Percentiles rank a stretch among this genome's conserved stretches.
Conservation (phyloP, 2,329 filamentous ascomycete genomes). For the Lecanicillium sp. region DNA sequence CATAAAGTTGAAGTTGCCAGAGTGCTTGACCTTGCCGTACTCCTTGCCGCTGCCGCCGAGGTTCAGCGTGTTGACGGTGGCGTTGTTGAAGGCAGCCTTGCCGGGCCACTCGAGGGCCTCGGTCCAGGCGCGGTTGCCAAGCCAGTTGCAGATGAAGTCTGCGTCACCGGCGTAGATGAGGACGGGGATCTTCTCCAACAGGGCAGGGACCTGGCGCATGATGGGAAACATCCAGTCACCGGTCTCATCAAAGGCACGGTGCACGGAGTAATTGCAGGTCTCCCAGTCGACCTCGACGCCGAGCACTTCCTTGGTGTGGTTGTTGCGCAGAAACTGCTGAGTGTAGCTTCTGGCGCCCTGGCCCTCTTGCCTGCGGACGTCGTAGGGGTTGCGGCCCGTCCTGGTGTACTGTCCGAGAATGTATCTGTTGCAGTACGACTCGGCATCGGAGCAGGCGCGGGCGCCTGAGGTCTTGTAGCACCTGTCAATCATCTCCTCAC, state of each 20-base stretch:
- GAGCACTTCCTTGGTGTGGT: slow-evolving; percentile 75
- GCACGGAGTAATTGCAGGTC: slow-evolving; percentile 97
- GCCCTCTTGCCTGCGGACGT: slow-evolving; percentile 90
- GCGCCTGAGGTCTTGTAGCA: slow-evolving; percentile 91
- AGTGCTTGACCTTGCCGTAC: slow-evolving; percentile 14
- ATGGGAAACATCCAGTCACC: slow-evolving; percentile 99
- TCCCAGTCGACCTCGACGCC: slow-evolving; percentile 93
- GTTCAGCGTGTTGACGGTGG: slow-evolving; percentile 63
- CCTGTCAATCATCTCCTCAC: slow-evolving; percentile 77
- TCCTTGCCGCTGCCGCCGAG: slow-evolving; percentile 36
- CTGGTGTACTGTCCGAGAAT: slow-evolving; percentile 90
- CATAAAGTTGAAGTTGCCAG: slow-evolving; percentile 15
- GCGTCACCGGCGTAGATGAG: slow-evolving; percentile 89
- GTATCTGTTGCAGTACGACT: slow-evolving; percentile 98
- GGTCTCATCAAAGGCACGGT: slow-evolving; percentile 94
- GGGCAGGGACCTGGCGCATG: slow-evolving; percentile 78
- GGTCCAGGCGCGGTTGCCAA: slow-evolving; percentile 95
- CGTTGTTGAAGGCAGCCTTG: slow-evolving; percentile 71
- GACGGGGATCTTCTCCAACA: slow-evolving; percentile 88
- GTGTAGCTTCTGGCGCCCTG: slow-evolving; percentile 77
- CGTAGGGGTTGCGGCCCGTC: slow-evolving; percentile 90
- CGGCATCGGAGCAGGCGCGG: slow-evolving; percentile 87
- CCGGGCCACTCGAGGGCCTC: slow-evolving; percentile 91
- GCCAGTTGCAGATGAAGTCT: slow-evolving; percentile 95
- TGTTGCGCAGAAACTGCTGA: slow-evolving; percentile 76